These are phyloP conservation scores for Fusarium ramigenum DNA, from an alignment of 2,329 filamentous ascomycete species.

Conservation along the genomic window DNA sequence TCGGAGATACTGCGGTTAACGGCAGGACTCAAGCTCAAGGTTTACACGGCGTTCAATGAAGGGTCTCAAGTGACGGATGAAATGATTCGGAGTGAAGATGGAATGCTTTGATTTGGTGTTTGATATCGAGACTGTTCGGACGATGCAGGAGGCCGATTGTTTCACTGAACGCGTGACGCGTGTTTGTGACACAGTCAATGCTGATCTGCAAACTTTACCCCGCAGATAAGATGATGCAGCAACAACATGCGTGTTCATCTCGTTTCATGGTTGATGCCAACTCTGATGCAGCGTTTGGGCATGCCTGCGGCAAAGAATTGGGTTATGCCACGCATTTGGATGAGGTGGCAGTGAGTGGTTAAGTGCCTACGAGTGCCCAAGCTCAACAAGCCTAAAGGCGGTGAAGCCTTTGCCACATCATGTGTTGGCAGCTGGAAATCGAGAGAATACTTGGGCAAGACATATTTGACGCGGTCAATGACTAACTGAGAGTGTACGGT, in stretches of 20 bases:
- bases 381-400: slow-evolving; percentile 18
- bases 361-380: not conserved
- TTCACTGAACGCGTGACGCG: not conserved
- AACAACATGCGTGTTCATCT: not conserved
- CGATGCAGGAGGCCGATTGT: not conserved
- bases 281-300: not conserved
- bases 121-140: not conserved
- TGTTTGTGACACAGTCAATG: not conserved
- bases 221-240: not conserved
- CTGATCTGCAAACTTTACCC: not conserved
- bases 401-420: slow-evolving; percentile 24
- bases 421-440: slow-evolving; percentile 21
- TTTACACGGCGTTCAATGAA: not conserved
- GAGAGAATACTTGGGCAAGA: not conserved
- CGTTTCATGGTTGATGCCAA: not conserved
- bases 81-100: not conserved
- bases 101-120: not conserved
- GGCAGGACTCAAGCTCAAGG: not conserved
- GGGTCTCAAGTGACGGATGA: not conserved
- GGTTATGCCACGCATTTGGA: slow-evolving; percentile 5
- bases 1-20: not conserved
- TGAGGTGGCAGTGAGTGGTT: slow-evolving; percentile 19
- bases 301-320: not conserved
- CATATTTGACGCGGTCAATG: not conserved
- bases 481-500: no score